Percentiles rank a stretch among this genome's conserved stretches.
These are phyloP conservation scores for Mycena maculata DNA, from an alignment of 768 basidiomycete species.

Conservation along the genomic window DNA sequence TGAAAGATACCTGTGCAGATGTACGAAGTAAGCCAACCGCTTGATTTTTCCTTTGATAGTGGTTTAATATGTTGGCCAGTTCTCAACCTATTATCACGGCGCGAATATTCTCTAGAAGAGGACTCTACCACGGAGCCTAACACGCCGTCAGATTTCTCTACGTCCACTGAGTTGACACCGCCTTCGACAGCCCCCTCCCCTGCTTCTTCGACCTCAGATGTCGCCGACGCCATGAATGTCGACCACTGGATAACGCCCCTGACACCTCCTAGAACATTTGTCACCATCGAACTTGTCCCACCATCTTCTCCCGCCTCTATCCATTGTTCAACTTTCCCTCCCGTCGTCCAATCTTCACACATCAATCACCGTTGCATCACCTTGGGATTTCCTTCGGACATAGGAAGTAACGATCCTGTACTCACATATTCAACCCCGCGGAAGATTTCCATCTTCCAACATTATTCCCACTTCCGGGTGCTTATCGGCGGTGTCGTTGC, in stretches of 20 bases:
- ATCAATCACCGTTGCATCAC: conserved; percentile 23
- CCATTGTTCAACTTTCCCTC: neutral
- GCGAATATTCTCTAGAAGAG: conserved; percentile 4
- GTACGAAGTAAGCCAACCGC: conserved; percentile 56
- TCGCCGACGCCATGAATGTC: neutral
- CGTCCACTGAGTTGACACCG: neutral
- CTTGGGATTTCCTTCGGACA: conserved; percentile 30
- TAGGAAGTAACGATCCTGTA: conserved; percentile 30
- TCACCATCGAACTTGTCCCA: conserved; percentile 25
- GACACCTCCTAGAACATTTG: conserved; percentile 17
- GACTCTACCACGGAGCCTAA: neutral
- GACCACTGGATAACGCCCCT: neutral
- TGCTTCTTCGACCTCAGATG: conserved; percentile 3
- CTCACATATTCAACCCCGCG: conserved; percentile 37
- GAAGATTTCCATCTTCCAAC: conserved; percentile 32
- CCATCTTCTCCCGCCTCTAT: neutral
- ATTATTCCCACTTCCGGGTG: conserved; percentile 40
- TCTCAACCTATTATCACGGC: conserved; percentile 33
- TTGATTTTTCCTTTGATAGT: neutral
- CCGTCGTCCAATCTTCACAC: conserved; percentile 13
- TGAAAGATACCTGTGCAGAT: conserved; percentile 71
- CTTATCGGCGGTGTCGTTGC: conserved; percentile 37
- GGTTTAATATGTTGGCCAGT: conserved; percentile 28
- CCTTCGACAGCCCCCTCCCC: conserved; percentile 8
- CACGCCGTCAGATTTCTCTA: neutral